Conservation (phyloP, 1,284 basidiomycete genomes). For the Fomitopsis pinicola region DNA sequence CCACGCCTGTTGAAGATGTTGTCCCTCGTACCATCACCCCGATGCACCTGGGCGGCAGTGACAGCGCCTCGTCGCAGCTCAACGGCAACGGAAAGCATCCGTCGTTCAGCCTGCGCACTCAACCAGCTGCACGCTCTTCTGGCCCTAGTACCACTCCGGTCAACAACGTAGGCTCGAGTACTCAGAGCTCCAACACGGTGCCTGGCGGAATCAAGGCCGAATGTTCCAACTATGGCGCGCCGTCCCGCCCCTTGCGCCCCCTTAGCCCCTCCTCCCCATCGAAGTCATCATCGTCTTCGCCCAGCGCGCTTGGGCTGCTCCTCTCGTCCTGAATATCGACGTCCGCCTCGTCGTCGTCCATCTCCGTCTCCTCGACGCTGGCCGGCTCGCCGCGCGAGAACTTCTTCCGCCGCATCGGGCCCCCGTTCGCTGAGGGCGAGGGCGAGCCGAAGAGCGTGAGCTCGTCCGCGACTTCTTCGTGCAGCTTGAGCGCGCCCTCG, state of each 20-base stretch:
- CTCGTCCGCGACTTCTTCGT: conserved; percentile 25
- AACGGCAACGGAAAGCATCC: conserved; percentile 43
- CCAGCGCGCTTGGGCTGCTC: conserved; percentile 16
- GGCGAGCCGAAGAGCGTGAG: conserved; percentile 13
- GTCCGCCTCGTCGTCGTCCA: conserved; percentile 20
- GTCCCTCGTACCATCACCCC: conserved; percentile 48
- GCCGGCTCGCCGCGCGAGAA: conserved; percentile 25
- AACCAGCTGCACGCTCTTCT: conserved; percentile 42
- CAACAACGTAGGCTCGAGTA: conserved; percentile 35
- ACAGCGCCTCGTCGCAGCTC: conserved; percentile 29
- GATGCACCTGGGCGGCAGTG: conserved; percentile 34
- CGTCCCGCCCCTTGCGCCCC: conserved; percentile 26
- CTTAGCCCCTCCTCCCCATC: conserved; percentile 23
- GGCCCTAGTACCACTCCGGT: conserved; percentile 61
- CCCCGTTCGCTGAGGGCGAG: neutral
- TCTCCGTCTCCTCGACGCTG: conserved; percentile 29
- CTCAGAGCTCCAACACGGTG: conserved; percentile 34
- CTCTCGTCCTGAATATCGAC: conserved; percentile 6
- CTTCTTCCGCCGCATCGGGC: conserved; percentile 16
- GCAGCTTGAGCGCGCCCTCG: conserved; percentile 25
- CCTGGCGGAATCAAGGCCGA: conserved; percentile 81
- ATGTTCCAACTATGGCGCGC: conserved; percentile 77
- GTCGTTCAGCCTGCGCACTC: conserved; percentile 50
- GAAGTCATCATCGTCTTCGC: conserved; percentile 9
- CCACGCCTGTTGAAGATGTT: conserved; percentile 34